Conservation (phyloP, 345 rosid species). For the Nephelium lappaceum region DNA sequence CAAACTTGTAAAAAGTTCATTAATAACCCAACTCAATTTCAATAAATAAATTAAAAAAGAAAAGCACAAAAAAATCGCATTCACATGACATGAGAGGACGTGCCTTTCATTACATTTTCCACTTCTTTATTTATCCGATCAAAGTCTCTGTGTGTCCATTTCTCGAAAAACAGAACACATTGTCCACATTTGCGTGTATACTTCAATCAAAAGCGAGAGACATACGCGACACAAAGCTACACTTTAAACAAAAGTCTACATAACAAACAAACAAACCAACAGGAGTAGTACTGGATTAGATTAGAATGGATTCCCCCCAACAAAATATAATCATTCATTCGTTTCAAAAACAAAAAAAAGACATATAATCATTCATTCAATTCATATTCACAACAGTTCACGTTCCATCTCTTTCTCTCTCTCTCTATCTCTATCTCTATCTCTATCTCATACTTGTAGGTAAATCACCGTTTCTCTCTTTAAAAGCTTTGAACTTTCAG, state of each 20-base stretch:
- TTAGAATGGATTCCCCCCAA: neutral
- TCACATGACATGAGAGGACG: neutral
- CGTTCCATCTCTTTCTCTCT: neutral
- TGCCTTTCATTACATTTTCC: too few relatives aligned
- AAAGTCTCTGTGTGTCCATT: neutral
- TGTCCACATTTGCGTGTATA: neutral
- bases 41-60: too few relatives aligned
- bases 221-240: neutral
- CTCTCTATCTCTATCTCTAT: neutral
- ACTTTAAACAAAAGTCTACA: neutral
- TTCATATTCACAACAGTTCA: neutral
- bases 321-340: neutral
- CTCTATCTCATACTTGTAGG: slow-evolving; percentile 1
- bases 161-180: neutral
- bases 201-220: slow-evolving; percentile 1
- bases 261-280: neutral
- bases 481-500: neutral
- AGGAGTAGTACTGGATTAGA: too few relatives aligned
- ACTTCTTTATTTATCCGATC: neutral
- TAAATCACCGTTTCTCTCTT: neutral
- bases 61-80: neutral
- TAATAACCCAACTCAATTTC: neutral
- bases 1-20: neutral
- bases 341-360: too few relatives aligned
- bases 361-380: neutral